These are phyloP conservation scores for Heliamphora pulchella DNA, from an alignment of 179 eudicot species.

Conservation along the genomic window DNA sequence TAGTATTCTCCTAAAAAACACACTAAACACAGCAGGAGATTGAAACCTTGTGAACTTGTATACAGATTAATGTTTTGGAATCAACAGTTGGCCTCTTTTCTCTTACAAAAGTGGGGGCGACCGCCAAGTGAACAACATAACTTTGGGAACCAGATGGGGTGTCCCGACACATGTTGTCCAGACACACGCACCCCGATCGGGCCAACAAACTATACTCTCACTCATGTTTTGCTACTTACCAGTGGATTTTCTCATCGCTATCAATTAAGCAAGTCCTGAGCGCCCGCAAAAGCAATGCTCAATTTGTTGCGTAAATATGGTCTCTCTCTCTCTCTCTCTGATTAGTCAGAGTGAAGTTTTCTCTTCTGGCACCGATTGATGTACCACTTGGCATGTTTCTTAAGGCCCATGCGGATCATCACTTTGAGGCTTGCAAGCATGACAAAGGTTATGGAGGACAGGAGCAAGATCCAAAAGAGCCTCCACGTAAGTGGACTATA, in stretches of 20 bases:
- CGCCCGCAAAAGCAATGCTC: not conserved
- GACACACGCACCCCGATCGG: not conserved
- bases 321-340: not conserved
- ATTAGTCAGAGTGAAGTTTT: conserved; percentile 71
- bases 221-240: conserved; percentile 1
- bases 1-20: not conserved
- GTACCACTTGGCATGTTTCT: conserved; percentile 80
- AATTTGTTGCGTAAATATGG: not conserved
- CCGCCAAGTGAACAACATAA: not conserved
- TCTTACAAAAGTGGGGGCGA: conserved; percentile 14
- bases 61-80: not conserved
- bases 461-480: conserved; percentile 57
- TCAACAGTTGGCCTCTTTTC: not conserved
- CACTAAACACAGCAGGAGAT: not conserved
- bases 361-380: conserved; percentile 62
- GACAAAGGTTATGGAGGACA: conserved; percentile 54
- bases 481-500: conserved; percentile 62
- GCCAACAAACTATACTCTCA: not conserved
- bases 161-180: not conserved
- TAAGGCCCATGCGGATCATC: conserved; percentile 80
- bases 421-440: conserved; percentile 84
- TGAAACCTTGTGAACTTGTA: not conserved
- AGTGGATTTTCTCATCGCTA: not conserved
- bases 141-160: not conserved
- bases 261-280: not conserved